These are phyloP conservation scores for Saccharomyces hybrid DNA, from an alignment of 1,139 yeast genomes.

Conservation along the genomic window DNA sequence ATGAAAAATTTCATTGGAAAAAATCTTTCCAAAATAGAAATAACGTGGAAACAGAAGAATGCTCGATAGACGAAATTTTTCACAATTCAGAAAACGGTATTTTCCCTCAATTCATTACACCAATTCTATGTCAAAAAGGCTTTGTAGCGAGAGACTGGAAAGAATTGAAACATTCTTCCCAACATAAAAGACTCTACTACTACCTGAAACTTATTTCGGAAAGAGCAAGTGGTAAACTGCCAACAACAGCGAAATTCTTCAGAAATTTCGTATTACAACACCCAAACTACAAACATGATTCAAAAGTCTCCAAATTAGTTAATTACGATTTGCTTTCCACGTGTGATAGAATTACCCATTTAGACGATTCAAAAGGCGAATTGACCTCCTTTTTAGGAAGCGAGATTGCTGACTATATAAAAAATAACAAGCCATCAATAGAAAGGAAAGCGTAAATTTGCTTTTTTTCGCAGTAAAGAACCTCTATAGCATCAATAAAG, in stretches of 20 bases:
- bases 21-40: slow-evolving; percentile 26
- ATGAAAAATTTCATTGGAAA: slow-evolving; percentile 64
- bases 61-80: slow-evolving; percentile 62
- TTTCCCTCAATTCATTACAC: slow-evolving; percentile 37
- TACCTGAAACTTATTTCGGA: slow-evolving; percentile 64
- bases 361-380: slow-evolving; percentile 25
- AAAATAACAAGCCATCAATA: slow-evolving; percentile 9
- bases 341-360: slow-evolving; percentile 35
- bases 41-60: slow-evolving; percentile 22
- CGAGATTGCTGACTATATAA: slow-evolving; percentile 32
- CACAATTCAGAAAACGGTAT: slow-evolving; percentile 57
- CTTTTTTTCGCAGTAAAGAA: not conserved
- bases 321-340: slow-evolving; percentile 63
- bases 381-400: slow-evolving; percentile 32
- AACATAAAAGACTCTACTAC: slow-evolving; percentile 37
- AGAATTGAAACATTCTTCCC: slow-evolving; percentile 27
- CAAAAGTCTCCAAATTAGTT: slow-evolving; percentile 55
- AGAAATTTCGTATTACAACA: slow-evolving; percentile 57
- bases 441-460: not conserved
- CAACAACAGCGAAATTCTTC: slow-evolving; percentile 73
- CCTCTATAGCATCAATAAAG: not conserved
- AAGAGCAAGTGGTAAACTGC: slow-evolving; percentile 73
- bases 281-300: slow-evolving; percentile 63
- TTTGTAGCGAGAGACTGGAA: slow-evolving; percentile 22
- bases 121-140: slow-evolving; percentile 22